Base-by-base conservation (phyloP, 2,329 filamentous ascomycete species). In the Eutypa lata region DNA sequence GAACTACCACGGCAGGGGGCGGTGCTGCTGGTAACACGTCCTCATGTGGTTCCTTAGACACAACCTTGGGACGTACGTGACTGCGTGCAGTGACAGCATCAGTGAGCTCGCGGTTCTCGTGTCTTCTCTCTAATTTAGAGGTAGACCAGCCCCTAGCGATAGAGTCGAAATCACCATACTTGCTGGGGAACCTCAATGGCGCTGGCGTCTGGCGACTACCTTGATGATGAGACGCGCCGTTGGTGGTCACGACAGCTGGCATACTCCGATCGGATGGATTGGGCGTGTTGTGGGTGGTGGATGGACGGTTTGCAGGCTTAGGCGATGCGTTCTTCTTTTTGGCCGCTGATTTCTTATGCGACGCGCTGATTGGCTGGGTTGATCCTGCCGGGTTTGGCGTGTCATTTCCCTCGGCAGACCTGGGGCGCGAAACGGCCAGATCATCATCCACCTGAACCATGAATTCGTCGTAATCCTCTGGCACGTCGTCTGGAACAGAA, bases 291-390 rank as follows among this genome's bases (percentile, higher is more conserved):
- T 48, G 49, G 56, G 62, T 52, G 56, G 62, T 60, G 58, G 42
- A 24, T 6, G 59, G 61, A 38, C 63, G 58, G 35, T 56, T 53
- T 58, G 55, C 60, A 64, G 62, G 58, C 55, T 65, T 61, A 63
- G 64, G 59, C 57, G 64, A 63, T 55, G 59, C 60, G 59, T 61
- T 63, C 61, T 68, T 65, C 63, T 66, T 68, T 68, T 68, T 69
- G 59, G 59, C 54, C 57, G 65, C 64, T 61, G 65, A 61, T 68
- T 66, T 67, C 63, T 61, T 60, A 53, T 65, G 57, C 55, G 57
- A 56, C 40, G 31, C 57, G 60, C 59, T 69, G 67, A 69, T 69
- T 69, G 67, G 67, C 57, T 64, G 64, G 53, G 43, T 47, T 47
- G 61, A 56, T 50, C 54, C 59, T 59, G 60, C 64, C 61, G 62